Base-by-base conservation (phyloP, 2,329 filamentous ascomycete species). In the Penicillium fuscoglaucum region DNA sequence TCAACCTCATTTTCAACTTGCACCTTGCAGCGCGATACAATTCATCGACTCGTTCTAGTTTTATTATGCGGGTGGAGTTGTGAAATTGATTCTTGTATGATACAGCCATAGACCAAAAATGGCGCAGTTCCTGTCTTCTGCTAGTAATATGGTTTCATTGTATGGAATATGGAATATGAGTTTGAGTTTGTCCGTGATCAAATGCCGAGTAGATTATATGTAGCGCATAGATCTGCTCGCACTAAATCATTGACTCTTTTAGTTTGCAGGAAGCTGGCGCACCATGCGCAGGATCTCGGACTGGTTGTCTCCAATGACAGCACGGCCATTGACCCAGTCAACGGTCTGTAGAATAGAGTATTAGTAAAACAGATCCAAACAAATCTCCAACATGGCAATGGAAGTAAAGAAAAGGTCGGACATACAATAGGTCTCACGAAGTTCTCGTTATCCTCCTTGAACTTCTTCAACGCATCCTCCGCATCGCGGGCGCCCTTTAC, bases 321-420 rank as follows among this genome's bases (percentile, higher is more conserved):
- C 93, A 74, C 87, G 90, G 64, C 93, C 95, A 74, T 93, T 93
- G 73, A 89, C 91, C 95, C 95, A 98, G 74, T 98, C 93, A 52
- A 98, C 93, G 58, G 89, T 76, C 77, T 75, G 63, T 37, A 62
- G 62, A 29, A 37, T 24, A 40, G 35, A 40, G 17, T 0, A 45
- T 62, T 61, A 74, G 68, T 72, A 72, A 13, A 58, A 44, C 21
- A 13, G 0, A 8, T n/a, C 21, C 17, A 24, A 5, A 17, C 4
- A 31, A 2, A 6, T 17, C 13, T 21, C 7, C 19, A 4, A 17
- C 13, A 5, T 10, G 3, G 9, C 4, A 12, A 26, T 15, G 3
- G 8, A 31, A 39, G 45, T 59, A 52, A 19, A 10, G 47, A 13
- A 41, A 62, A 39, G 56, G 15, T 57, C 52, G 24, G 56, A 83